Evolutionary conservation across 2,329 filamentous ascomycete genomes (phyloP), one percentile per base, ranked within the genome.

Genomic region (Achaetomium macrosporum): DNA sequence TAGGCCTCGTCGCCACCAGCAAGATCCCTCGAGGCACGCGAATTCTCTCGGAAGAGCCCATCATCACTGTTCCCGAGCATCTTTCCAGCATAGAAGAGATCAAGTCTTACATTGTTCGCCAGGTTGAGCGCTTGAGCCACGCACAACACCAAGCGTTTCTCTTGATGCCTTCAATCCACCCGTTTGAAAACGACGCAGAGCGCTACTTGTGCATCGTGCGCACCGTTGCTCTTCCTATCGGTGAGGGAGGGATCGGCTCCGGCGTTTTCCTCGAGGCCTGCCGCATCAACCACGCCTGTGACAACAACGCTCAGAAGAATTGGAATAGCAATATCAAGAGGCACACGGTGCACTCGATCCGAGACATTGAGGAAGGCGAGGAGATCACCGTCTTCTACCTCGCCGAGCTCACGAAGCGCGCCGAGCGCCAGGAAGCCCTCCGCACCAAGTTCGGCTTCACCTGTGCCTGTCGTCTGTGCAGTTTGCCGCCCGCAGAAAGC

Each of bases 11-110:
- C 31, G 45, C 53, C 15, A 50, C 46, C 25, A 17, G 37, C n/a
- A 50, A 53, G n/a, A 56, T 56, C 29, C 8, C 51, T 25, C 50
- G 44, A 43, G 54, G 54, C 35, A 54, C 51, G 11, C 51, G 54
- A 17, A 56, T 54, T 19, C 47, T 54, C 16, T 47, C 51, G 13
- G 54, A 56, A 43, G 25, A 25, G 7, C 25, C 25, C 25, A 25
- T 25, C 25, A 25, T 25, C 25, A 25, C 25, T 7, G 7, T 25
- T 7, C 25, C 25, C 4, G 25, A 25, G 25, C 25, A 25, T 7
- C 4, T 7, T 7, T 7, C 7, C 25, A 7, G 7, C 25, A 25
- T 25, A 7, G 25, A 25, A 7, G 4, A 25, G 4, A 7, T 25
- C 25, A 25, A 25, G 25, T 25, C 25, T 7, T 4, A 7, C 25